Evolutionary conservation across 176 grass and related monocot species (phyloP), one percentile per base, ranked within the genome.

Genomic region (Oryza australiensis): DNA sequence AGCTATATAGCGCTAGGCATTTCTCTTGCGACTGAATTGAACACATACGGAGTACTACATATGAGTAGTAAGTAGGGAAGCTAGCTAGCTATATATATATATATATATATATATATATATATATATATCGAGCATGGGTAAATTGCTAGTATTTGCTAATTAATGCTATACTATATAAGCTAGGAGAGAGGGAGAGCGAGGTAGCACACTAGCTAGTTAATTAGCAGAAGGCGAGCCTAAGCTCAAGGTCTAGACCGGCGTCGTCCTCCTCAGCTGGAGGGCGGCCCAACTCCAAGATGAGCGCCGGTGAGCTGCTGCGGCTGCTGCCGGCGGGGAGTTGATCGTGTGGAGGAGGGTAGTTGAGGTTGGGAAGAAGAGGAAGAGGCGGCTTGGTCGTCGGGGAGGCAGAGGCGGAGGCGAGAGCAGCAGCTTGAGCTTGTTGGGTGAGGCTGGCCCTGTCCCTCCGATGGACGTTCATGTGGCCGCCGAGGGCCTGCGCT

Each of bases 391-490:
- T 9, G 34, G 34, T 32, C 3, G 32, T 73, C 42, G 35, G 46
- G 45, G 46, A 63, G 12, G 24, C 1, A 38, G 37, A 3, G 18
- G 7, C 28, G 37, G 35, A 14, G 81, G 82, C 5, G 81, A 33
- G 34, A 29, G 49, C 64, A 29, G 49, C 64, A 78, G 62, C 0
- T 2, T 41, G 41, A 12, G 41, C 30, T 35, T 35, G 34, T 35
- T 13, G 12, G 12, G 12, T 34, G 24, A 71, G 82, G 24, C 71
- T 85, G 43, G 87, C 87, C 66, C 78, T 89, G 43, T 89, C 87
- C 57, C 87, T 82, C 66, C 87, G 38, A 72, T 89, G 87, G 72
- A 89, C 87, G 29, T 89, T 89, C 87, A 89, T 89, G 87, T 89
- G 87, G 10, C 87, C 87, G 1, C 87, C 87, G 11, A 89, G 87